These are phyloP conservation scores for Coffea humblotiana DNA, from an alignment of 305 asterid species.

Conservation along the genomic window DNA sequence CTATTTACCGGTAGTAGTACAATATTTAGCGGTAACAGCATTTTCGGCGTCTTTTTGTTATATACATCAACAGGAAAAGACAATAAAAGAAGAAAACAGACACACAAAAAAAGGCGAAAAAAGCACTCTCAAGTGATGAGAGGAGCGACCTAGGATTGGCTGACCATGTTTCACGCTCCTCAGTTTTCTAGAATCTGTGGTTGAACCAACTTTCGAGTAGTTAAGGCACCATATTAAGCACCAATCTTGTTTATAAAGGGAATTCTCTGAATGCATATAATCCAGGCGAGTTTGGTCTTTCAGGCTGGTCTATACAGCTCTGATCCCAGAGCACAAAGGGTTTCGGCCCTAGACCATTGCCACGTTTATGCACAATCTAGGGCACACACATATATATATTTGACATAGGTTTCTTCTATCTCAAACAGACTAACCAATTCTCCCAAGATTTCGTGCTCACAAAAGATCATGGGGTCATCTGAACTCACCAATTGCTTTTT, in stretches of 20 bases:
- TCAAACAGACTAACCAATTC: neutral
- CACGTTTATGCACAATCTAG: neutral
- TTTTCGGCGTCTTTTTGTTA: no score
- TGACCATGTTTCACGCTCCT: neutral
- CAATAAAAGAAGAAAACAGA: no score
- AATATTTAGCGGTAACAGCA: neutral
- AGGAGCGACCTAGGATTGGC: neutral
- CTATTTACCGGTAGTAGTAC: neutral
- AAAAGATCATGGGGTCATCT: conserved; percentile 8
- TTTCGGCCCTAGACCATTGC: conserved; percentile 3
- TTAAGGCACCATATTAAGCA: neutral
- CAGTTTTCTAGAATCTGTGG: neutral
- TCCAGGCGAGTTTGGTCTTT: neutral
- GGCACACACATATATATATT: neutral
- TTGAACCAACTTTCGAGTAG: no score
- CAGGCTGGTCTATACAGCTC: conserved; percentile 7
- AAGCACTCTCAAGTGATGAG: neutral
- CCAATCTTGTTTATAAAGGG: neutral
- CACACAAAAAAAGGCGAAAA: no score
- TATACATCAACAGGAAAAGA: neutral
- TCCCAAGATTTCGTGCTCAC: neutral
- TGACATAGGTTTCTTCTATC: neutral
- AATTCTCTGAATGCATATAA: neutral
- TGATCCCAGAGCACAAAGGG: conserved; percentile 2
- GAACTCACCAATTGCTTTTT: conserved; percentile 1